Evolutionary conservation across 176 grass and related monocot species (phyloP), one percentile per base, ranked within the genome.

Genomic region (Oryza nivara): DNA sequence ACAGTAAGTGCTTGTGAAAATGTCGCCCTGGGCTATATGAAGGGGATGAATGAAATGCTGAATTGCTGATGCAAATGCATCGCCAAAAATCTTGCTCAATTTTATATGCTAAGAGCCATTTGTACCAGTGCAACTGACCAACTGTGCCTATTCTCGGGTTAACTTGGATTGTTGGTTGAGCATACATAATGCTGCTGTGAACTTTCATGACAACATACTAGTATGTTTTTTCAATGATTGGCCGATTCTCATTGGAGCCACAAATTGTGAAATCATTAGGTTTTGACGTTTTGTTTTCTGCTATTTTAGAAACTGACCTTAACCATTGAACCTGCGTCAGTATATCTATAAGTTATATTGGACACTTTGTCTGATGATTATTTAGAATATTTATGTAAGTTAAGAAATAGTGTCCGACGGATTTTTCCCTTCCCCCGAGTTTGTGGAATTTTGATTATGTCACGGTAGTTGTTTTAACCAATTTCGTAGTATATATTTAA

Each of bases 1-100:
- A 17, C 40, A 3, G 1, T 3, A 70, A 11, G 32, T 72, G 73
- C 45, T 48, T 80, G 77, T 54, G 64, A 26, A 67, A 86, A 83
- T 78, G 32, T 32, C 3, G 4, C 15, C 26, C 16, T 8, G 54
- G 54, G 71, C 64, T 63, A 19, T n/a, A n/a, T 40, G 36, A 77
- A 65, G 36, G 36, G 26, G 45, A 28, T 81, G 52, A 17, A 70
- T 14, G 34, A 38, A 65, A n/a, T 45, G 67, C 22, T 9, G 2
- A 38, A 65, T 30, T 45, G 67, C 22, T 9, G 2, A 65, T 5
- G 54, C 58, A 23, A 25, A 13, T 17, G 47, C 43, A 41, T 75
- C 41, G 11, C 51, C 36, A 22, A 44, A 56, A 44, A 40, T 52
- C 6, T 77, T 73, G 52, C 11, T 67, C 11, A 1, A 7, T 78